phyloP scores from a whole-genome alignment of 352 stramenopile species.

The Globisporangium camurandrum region DNA sequence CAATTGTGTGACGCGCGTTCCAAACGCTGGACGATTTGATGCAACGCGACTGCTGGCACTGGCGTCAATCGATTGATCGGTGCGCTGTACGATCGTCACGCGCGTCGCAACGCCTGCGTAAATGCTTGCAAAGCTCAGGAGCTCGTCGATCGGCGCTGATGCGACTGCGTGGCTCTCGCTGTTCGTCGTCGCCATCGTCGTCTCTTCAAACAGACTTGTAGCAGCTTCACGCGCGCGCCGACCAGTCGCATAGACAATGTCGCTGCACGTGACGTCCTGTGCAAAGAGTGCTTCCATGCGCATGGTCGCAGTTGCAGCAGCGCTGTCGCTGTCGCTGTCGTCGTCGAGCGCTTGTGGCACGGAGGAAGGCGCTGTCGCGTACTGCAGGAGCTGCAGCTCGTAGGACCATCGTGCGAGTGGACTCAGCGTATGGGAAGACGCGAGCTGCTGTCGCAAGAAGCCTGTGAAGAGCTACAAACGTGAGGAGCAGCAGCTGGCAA shows the following conservation, averaged over 20 bases:
- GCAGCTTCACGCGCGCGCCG: conserved; percentile 19
- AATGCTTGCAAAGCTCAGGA: conserved; percentile 49
- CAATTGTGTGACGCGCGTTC: no score
- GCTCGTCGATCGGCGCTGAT: conserved; percentile 14
- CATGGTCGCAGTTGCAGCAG: conserved; percentile 2
- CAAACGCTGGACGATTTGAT: no score
- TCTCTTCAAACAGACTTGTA: conserved; percentile 27
- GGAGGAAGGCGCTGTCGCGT: no score
- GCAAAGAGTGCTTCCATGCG: no score
- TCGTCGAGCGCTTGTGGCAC: background rate
- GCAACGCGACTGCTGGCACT: no score
- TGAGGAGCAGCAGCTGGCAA: background rate
- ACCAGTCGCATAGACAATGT: conserved; percentile 31
- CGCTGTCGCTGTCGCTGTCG: background rate
- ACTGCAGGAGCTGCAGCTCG: conserved; percentile 35
- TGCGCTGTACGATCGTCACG: conserved; percentile 34
- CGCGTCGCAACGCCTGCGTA: conserved; percentile 19
- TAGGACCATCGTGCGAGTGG: conserved; percentile 31
- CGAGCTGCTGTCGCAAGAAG: conserved; percentile 35
- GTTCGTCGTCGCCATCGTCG: no score
- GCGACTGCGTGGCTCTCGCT: no score
- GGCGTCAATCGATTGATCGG: no score
- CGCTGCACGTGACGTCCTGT: conserved; percentile 28
- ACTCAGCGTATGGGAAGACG: conserved; percentile 9
- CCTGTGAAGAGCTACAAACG: conserved; percentile 16